Conservation (phyloP, 208 protist species). For the Angomonas deanei region DNA sequence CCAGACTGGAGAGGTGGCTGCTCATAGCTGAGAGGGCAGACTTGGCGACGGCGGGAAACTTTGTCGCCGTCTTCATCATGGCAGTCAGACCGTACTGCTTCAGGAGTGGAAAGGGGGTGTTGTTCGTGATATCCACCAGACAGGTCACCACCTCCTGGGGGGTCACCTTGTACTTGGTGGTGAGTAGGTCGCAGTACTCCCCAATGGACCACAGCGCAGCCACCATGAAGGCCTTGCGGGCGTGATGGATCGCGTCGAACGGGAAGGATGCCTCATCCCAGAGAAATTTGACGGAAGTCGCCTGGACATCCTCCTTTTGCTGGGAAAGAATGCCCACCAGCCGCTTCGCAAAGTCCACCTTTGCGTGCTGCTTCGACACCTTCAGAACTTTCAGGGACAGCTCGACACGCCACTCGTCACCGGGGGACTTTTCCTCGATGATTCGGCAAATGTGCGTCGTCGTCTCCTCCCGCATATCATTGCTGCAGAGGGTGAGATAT, state of each 20-base stretch:
- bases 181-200: slow-evolving; percentile 93
- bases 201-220: slow-evolving; percentile 94
- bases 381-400: slow-evolving; percentile 92
- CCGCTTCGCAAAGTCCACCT: slow-evolving; percentile 60
- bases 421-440: slow-evolving; percentile 91
- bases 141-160: slow-evolving; percentile 44
- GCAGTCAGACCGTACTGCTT: slow-evolving; percentile 93
- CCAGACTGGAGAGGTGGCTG: slow-evolving; percentile 63
- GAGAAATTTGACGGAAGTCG: slow-evolving; percentile 80
- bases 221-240: slow-evolving; percentile 88
- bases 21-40: slow-evolving; percentile 47
- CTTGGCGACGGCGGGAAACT: slow-evolving; percentile 47
- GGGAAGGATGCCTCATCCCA: slow-evolving; percentile 81
- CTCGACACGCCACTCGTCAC: slow-evolving; percentile 95
- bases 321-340: slow-evolving; percentile 89
- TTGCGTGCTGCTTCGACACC: slow-evolving; percentile 60
- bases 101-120: slow-evolving; percentile 59
- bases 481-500: slow-evolving; percentile 90
- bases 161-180: slow-evolving; percentile 14
- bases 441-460: slow-evolving; percentile 89
- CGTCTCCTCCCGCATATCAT: slow-evolving; percentile 94
- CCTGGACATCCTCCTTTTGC: slow-evolving; percentile 82
- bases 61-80: slow-evolving; percentile 92
- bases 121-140: slow-evolving; percentile 65
- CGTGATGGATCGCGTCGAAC: slow-evolving; percentile 70